phyloP scores from a whole-genome alignment of 2,329 filamentous ascomycete species.

The Trichoderma afroharzianum region DNA sequence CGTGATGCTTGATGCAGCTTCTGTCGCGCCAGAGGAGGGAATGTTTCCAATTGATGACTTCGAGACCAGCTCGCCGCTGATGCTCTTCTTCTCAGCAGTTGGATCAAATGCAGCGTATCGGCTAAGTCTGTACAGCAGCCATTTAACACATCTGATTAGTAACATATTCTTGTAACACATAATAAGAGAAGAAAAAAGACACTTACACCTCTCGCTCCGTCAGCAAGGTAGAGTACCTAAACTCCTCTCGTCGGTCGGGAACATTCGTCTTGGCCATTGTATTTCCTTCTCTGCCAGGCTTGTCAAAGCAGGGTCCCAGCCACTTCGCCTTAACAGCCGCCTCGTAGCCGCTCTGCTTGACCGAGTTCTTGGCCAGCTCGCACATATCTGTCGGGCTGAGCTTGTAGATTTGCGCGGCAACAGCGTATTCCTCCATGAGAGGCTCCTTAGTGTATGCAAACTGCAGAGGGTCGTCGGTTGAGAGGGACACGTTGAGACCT shows the following conservation, averaged over 20 bases:
- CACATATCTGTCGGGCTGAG: slow-evolving; percentile 97
- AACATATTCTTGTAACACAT: neutral
- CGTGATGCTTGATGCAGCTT: neutral
- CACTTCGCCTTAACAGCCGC: slow-evolving; percentile 84
- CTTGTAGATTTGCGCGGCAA: slow-evolving; percentile 98
- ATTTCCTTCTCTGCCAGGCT: slow-evolving; percentile 80
- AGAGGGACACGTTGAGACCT: slow-evolving; percentile 91
- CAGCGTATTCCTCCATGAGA: slow-evolving; percentile 95
- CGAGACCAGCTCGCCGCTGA: neutral
- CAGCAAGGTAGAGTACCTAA: slow-evolving; percentile 78
- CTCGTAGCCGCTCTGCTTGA: slow-evolving; percentile 93
- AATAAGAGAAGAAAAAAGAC: neutral
- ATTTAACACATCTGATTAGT: neutral
- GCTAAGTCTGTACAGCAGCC: slow-evolving; percentile 34
- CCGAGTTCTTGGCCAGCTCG: slow-evolving; percentile 92
- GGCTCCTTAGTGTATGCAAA: slow-evolving; percentile 99
- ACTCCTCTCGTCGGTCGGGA: slow-evolving; percentile 86
- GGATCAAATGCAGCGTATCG: slow-evolving; percentile 40
- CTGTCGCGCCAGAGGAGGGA: neutral
- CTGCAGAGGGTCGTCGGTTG: slow-evolving; percentile 93
- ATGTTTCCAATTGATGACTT: slow-evolving; percentile 21
- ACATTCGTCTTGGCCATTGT: slow-evolving; percentile 96
- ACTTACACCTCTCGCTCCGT: slow-evolving; percentile 83
- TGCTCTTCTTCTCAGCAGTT: neutral
- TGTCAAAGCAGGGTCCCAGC: slow-evolving; percentile 75